Conservation (phyloP, 495 filamentous ascomycete genomes). For the Penicillium alfredii region DNA sequence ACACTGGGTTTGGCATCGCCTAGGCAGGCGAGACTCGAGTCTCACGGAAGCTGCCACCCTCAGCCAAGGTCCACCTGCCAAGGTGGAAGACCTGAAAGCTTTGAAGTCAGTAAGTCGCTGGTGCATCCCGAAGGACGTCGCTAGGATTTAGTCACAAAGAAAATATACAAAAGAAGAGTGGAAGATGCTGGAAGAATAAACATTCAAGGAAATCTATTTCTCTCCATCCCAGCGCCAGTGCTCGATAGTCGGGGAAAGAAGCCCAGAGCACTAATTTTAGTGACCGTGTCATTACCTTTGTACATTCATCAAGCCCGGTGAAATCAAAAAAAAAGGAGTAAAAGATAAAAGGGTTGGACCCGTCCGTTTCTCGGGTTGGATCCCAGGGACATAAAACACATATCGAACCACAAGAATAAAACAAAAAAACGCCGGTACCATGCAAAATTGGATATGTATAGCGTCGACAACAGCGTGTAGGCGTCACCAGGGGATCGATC, state of each 20-base stretch:
- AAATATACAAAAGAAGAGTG: slow-evolving; percentile 2
- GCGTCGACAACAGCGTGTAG: neutral
- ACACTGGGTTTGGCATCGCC: too few species aligned
- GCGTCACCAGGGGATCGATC: slow-evolving; percentile 13
- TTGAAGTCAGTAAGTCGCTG: too few species aligned
- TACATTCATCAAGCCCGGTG: slow-evolving; percentile 15
- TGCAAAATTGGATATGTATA: slow-evolving; percentile 34
- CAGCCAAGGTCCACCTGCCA: too few species aligned
- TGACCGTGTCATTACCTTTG: slow-evolving; percentile 30
- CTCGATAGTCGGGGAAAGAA: slow-evolving; percentile 11
- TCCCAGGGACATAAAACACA: too few species aligned
- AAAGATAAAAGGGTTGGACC: too few species aligned
- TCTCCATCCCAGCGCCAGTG: slow-evolving; percentile 23
- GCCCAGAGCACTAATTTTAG: slow-evolving; percentile 13
- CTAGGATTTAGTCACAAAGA: too few species aligned
- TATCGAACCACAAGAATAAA: too few species aligned
- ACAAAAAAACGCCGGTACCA: slow-evolving; percentile 32
- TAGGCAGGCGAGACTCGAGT: too few species aligned
- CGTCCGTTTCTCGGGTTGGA: too few species aligned
- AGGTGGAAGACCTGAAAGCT: too few species aligned
- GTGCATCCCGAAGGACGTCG: too few species aligned
- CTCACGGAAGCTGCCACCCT: too few species aligned
- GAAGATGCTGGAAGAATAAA: slow-evolving; percentile 1
- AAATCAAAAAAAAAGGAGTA: slow-evolving; percentile 8
- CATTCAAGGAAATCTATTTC: slow-evolving; percentile 30